phyloP scores from a whole-genome alignment of 2,329 filamentous ascomycete species.

The Pseudocercospora fijiensis region DNA sequence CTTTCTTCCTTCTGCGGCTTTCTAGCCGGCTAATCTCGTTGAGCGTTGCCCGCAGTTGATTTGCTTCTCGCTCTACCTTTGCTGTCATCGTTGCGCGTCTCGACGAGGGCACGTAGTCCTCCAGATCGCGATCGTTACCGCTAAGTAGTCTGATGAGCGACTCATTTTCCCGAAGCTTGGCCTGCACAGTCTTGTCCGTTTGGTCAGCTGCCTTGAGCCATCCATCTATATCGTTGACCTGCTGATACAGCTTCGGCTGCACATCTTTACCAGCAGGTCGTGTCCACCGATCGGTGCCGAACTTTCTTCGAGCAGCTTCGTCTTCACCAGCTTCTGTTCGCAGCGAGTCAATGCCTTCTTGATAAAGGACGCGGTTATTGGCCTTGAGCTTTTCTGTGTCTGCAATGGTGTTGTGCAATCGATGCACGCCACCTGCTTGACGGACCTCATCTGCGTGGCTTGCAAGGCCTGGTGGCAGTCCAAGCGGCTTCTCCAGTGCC shows the following conservation, averaged over 20 bases:
- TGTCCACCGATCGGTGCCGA: conserved; percentile 83
- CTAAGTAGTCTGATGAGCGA: conserved; percentile 72
- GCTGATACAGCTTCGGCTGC: conserved; percentile 69
- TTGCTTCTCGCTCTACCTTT: conserved; percentile 75
- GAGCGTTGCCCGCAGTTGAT: conserved; percentile 71
- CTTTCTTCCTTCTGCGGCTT: conserved; percentile 72
- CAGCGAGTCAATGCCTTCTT: conserved; percentile 77
- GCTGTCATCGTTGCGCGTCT: conserved; percentile 76
- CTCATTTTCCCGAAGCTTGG: conserved; percentile 76
- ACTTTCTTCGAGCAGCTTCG: conserved; percentile 68
- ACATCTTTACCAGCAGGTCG: conserved; percentile 69
- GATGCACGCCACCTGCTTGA: conserved; percentile 80
- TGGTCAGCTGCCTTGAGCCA: conserved; percentile 74
- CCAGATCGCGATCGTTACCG: conserved; percentile 74
- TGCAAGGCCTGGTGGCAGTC: conserved; percentile 77
- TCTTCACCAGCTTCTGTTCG: conserved; percentile 82
- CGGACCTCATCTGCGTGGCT: conserved; percentile 92
- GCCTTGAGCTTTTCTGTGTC: conserved; percentile 88
- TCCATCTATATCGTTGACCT: conserved; percentile 75
- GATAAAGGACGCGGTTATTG: conserved; percentile 73
- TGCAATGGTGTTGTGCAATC: conserved; percentile 74
- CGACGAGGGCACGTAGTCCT: conserved; percentile 87
- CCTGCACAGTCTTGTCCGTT: conserved; percentile 68
- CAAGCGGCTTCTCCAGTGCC: conserved; percentile 90
- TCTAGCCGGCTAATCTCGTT: conserved; percentile 86